phyloP scores from a whole-genome alignment of 2,329 filamentous ascomycete genomes.

The Penicillium verrucosum region DNA sequence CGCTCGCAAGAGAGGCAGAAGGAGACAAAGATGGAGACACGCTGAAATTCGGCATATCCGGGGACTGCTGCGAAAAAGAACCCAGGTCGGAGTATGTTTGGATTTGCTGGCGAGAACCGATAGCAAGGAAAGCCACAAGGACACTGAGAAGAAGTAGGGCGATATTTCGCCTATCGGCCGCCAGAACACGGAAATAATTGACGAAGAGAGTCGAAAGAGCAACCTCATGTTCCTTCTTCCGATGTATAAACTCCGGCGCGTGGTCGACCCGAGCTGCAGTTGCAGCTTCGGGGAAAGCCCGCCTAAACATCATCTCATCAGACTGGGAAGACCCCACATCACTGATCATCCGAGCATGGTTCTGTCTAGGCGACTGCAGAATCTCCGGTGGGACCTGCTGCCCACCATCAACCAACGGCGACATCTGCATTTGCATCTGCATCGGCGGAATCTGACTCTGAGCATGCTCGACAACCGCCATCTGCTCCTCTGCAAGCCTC shows the following conservation, averaged over 20 bases:
- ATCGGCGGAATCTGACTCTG: conserved; percentile 10
- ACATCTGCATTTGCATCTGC: background rate
- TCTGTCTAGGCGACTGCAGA: conserved; percentile 8
- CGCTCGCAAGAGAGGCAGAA: background rate
- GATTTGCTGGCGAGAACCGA: conserved; percentile 1
- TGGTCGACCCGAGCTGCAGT: conserved; percentile 7
- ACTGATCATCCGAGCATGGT: conserved; percentile 7
- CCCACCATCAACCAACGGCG: background rate
- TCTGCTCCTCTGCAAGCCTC: conserved; percentile 42
- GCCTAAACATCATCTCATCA: background rate
- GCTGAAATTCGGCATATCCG: background rate
- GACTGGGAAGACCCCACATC: conserved; percentile 10
- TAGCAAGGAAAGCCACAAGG: conserved; percentile 14
- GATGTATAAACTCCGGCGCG: conserved; percentile 4
- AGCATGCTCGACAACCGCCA: conserved; percentile 16
- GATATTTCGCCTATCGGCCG: conserved; percentile 54
- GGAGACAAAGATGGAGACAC: background rate
- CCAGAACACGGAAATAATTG: conserved; percentile 53
- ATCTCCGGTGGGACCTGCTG: background rate
- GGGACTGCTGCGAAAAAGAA: conserved; percentile 12
- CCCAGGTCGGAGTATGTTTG: conserved; percentile 8
- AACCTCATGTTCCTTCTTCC: conserved; percentile 39
- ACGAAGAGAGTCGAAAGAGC: conserved; percentile 51
- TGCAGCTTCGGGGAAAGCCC: conserved; percentile 9
- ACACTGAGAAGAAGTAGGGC: conserved; percentile 22